Evolutionary conservation across 2,329 filamentous ascomycete species (phyloP).

Genomic region (Epichloe bromicola): DNA sequence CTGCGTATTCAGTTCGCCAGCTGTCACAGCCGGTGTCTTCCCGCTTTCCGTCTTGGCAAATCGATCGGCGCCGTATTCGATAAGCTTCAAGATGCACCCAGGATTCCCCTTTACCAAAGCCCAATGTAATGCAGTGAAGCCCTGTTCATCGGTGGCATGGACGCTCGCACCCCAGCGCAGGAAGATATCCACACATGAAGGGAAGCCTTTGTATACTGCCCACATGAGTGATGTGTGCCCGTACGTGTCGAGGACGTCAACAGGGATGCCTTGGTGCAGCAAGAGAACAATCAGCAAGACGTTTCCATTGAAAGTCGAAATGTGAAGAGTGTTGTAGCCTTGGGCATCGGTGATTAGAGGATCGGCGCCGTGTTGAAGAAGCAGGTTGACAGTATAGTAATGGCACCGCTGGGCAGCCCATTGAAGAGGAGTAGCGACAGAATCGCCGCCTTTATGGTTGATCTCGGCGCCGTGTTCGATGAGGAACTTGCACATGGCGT

Average conservation of each 20-base stretch:
- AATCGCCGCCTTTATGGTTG: slow-evolving; percentile 92
- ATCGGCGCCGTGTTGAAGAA: slow-evolving; percentile 84
- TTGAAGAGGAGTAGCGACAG: slow-evolving; percentile 82
- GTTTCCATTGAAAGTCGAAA: slow-evolving; percentile 94
- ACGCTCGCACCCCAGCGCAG: slow-evolving; percentile 92
- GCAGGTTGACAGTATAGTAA: slow-evolving; percentile 89
- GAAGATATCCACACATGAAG: slow-evolving; percentile 82
- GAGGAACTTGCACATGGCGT: slow-evolving; percentile 91
- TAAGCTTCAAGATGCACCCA: slow-evolving; percentile 79
- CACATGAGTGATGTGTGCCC: slow-evolving; percentile 96
- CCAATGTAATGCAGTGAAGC: slow-evolving; percentile 93
- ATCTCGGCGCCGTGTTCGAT: slow-evolving; percentile 75
- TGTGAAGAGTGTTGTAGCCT: slow-evolving; percentile 95
- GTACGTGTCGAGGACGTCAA: slow-evolving; percentile 79
- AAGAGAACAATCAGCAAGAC: slow-evolving; percentile 79
- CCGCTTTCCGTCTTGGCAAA: slow-evolving; percentile 82
- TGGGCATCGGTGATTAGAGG: slow-evolving; percentile 85
- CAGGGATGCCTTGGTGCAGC: slow-evolving; percentile 87
- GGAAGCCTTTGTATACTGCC: slow-evolving; percentile 96
- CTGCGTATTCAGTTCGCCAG: slow-evolving; percentile 78
- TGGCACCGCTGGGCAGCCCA: slow-evolving; percentile 96
- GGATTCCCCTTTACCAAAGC: slow-evolving; percentile 86
- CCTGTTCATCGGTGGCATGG: slow-evolving; percentile 78
- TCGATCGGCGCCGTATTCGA: slow-evolving; percentile 90
- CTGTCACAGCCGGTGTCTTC: slow-evolving; percentile 78